Evolutionary conservation across 2,329 filamentous ascomycete species (phyloP).

Genomic region (Sporothrix dimorphospora): DNA sequence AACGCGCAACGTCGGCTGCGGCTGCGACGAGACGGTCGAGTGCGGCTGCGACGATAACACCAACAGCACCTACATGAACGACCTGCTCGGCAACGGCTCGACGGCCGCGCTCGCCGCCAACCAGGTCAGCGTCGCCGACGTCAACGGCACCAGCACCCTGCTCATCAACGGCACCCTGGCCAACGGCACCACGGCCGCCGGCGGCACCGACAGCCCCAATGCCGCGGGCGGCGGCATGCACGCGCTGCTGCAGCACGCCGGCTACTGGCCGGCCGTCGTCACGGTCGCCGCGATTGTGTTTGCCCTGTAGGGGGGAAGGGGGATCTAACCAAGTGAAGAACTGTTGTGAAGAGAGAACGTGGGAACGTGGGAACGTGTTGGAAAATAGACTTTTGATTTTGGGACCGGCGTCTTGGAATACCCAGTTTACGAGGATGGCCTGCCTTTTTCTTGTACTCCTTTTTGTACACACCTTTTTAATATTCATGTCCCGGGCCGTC

Average conservation of each 20-base stretch:
- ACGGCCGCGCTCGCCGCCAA: slow-evolving; percentile 62
- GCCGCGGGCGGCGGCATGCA: slow-evolving; percentile 42
- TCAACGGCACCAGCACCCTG: slow-evolving; percentile 67
- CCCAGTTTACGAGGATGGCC: slow-evolving; percentile 2
- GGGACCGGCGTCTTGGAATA: slow-evolving; percentile 22
- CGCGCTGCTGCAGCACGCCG: slow-evolving; percentile 44
- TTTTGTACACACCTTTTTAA: neutral
- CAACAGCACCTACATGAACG: slow-evolving; percentile 60
- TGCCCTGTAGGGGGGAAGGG: slow-evolving; percentile 43
- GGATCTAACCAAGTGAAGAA: too few relatives aligned
- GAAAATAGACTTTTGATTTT: neutral
- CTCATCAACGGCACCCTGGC: slow-evolving; percentile 76
- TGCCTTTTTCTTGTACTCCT: neutral
- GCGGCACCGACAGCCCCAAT: slow-evolving; percentile 48
- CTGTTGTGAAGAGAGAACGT: too few relatives aligned
- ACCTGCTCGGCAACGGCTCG: slow-evolving; percentile 67
- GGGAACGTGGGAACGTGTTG: too few relatives aligned
- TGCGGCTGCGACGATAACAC: slow-evolving; percentile 74
- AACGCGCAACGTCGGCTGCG: slow-evolving; percentile 63
- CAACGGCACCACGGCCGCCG: slow-evolving; percentile 63
- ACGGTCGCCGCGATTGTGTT: slow-evolving; percentile 52
- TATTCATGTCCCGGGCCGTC: neutral
- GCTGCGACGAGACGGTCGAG: slow-evolving; percentile 58
- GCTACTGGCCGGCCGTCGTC: slow-evolving; percentile 55
- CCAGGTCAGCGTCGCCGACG: slow-evolving; percentile 62